Percentiles rank a stretch among this genome's conserved stretches.
phyloP scores from a whole-genome alignment of 2,329 filamentous ascomycete species.

The Aureobasidium sp. region DNA sequence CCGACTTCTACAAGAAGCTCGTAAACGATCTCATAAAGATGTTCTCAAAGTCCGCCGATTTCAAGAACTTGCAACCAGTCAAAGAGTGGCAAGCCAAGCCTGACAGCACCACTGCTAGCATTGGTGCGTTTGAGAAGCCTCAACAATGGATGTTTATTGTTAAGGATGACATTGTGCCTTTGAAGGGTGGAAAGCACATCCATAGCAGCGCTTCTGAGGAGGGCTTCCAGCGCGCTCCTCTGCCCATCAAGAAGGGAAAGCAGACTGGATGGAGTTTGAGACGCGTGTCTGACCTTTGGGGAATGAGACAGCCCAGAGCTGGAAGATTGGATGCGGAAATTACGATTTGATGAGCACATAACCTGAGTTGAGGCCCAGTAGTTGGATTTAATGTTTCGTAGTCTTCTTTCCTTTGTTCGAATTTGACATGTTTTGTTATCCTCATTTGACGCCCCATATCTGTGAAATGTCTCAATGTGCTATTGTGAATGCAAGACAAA shows the following conservation, averaged over 20 bases:
- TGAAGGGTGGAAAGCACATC: neutral
- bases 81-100: constrained; percentile 4
- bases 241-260: neutral
- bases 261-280: constrained; percentile 14
- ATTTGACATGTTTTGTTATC: too few relatives aligned
- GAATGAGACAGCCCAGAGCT: neutral
- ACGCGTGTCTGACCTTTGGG: neutral
- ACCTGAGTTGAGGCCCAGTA: neutral
- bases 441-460: too few relatives aligned
- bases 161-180: neutral
- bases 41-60: neutral
- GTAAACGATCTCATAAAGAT: neutral
- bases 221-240: neutral
- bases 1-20: constrained; percentile 42
- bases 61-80: neutral
- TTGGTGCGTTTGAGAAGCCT: neutral
- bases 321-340: neutral
- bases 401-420: too few relatives aligned
- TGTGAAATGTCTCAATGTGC: too few relatives aligned
- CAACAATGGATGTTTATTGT: constrained; percentile 10
- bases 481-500: too few relatives aligned
- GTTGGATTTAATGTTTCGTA: neutral
- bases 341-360: neutral
- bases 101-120: neutral
- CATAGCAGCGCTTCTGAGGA: neutral